phyloP scores from a whole-genome alignment of 176 grass and related monocot genomes.

The Phragmites australis region DNA sequence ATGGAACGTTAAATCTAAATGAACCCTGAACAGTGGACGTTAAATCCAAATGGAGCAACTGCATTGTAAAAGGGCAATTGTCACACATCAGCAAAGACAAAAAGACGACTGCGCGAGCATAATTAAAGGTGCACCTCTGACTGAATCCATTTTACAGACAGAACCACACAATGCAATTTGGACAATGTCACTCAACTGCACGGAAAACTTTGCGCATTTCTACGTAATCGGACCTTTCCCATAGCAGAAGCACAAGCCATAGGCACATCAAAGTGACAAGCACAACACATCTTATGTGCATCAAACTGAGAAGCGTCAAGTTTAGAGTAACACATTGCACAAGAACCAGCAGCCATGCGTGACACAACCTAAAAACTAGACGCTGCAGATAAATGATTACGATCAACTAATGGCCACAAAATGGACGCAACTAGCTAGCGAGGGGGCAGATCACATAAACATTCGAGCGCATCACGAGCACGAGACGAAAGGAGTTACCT shows the following conservation, averaged over 20 bases:
- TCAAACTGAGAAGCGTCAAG: background rate
- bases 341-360: background rate
- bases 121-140: background rate
- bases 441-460: background rate
- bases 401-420: background rate
- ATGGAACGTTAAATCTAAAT: background rate
- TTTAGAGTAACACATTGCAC: background rate
- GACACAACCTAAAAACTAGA: background rate
- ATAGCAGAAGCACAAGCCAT: background rate
- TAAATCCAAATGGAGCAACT: background rate
- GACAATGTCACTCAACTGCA: background rate
- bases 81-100: background rate
- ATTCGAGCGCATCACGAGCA: background rate
- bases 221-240: background rate
- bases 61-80: background rate
- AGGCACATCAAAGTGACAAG: background rate
- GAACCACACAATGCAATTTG: background rate
- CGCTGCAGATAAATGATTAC: background rate
- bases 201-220: background rate
- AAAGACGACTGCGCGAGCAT: background rate
- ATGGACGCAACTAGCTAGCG: background rate
- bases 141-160: background rate
- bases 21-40: background rate
- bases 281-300: background rate
- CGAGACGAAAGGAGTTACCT: conserved; percentile 21